Evolutionary conservation across 1,284 basidiomycete genomes (phyloP).

Genomic region (Rhodotorula sp.): DNA sequence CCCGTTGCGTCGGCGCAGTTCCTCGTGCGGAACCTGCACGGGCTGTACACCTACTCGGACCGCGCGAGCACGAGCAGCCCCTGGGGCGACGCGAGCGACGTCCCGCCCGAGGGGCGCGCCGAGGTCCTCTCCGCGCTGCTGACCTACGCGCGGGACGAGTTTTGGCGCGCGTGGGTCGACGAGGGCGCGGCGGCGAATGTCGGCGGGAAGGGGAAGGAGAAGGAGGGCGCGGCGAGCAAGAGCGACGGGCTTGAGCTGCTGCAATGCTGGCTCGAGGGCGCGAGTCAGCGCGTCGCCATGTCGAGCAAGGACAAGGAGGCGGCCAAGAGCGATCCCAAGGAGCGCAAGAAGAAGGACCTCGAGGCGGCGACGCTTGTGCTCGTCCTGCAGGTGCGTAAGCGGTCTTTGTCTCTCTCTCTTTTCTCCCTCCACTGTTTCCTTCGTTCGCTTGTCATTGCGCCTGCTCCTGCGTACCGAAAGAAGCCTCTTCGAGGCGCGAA

Average conservation of each 20-base stretch:
- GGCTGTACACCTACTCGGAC: conserved; percentile 10
- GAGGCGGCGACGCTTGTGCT: conserved; percentile 18
- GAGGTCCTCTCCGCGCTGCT: conserved; percentile 13
- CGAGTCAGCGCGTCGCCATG: neutral
- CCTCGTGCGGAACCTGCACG: conserved; percentile 10
- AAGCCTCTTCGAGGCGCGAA: no score
- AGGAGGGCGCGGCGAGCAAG: neutral
- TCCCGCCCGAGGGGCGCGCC: conserved; percentile 31
- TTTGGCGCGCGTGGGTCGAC: conserved; percentile 19
- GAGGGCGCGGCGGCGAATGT: neutral
- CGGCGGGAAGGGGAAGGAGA: conserved; percentile 12
- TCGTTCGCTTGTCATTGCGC: neutral
- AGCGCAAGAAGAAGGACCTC: conserved; percentile 10
- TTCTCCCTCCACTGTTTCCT: no score
- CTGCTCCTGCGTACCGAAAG: no score
- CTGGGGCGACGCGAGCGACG: conserved; percentile 33
- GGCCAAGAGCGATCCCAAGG: conserved; percentile 5
- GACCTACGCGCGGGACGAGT: conserved; percentile 18
- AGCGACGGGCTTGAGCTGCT: conserved; percentile 18
- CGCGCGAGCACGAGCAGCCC: neutral
- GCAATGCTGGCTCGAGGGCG: conserved; percentile 25
- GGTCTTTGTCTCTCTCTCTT: neutral
- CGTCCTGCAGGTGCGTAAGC: conserved; percentile 22
- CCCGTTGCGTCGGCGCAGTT: conserved; percentile 18
- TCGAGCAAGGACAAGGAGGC: conserved; percentile 6